Base-by-base conservation (phyloP, 1,284 basidiomycete genomes). In the Boletellus deceptivus region DNA sequence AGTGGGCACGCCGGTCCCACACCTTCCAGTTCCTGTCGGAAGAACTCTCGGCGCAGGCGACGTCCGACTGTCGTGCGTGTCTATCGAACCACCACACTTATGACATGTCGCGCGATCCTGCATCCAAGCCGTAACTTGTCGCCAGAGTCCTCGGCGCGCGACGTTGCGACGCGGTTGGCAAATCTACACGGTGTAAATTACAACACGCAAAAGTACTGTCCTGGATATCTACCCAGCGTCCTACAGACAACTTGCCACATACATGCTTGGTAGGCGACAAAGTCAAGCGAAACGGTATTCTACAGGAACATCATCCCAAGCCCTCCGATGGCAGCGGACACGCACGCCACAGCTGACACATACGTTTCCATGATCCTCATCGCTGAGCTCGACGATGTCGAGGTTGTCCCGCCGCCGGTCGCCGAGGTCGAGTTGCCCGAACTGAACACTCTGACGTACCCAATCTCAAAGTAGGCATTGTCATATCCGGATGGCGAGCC, bases 391-490 rank as follows among this genome's bases (percentile, higher is more conserved):
- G 63, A 34, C 7, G 55, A 17, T 6, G 48, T 44, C 10, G 54
- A 43, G 3, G 55, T 52, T 8, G 61, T 13, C 8, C 54, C 55
- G 39, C 50, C 45, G 18, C 62, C 54, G 4, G 47, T 60, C 25
- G 33, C 48, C 22, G 64, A 59, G 11, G 35, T 49, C 6, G 67
- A 53, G 17, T 60, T 59, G 11, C 39, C 41, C 9, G 55, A 49
- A 56, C 80, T 76, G 63, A 78, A 84, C 39, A 84, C 75, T 41
- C 77, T 74, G 46, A 86, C 75, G 48, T 74, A 80, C 22, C 78
- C 75, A 55, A 92, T 76, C 63, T 91, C 89, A 61, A 90, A 92
- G 71, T 86, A 91, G 2, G 89, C 88, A 47, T 78, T 78, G 62
- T 80, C 75, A 70, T 85, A 91, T 57, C 74, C 76, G 22, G 79